Percentiles rank a stretch among this genome's conserved stretches.
These are phyloP conservation scores for Xylariales sp. DNA, from an alignment of 2,329 filamentous ascomycete genomes.

Conservation along the genomic window DNA sequence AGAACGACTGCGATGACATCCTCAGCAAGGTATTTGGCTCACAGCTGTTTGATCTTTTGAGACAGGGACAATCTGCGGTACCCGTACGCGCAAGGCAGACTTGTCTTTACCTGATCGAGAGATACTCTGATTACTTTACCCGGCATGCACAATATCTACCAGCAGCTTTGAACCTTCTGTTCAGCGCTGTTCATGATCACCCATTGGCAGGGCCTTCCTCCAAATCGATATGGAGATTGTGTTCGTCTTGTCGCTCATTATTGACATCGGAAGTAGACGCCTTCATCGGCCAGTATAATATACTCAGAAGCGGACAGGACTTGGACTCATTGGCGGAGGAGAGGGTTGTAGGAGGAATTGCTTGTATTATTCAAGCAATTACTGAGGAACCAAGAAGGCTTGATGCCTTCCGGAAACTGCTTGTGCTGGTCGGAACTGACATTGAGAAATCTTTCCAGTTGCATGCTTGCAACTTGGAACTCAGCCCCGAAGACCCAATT, in stretches of 20 bases:
- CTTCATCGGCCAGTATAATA: slow-evolving; percentile 68
- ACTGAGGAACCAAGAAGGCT: slow-evolving; percentile 51
- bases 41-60: slow-evolving; percentile 50
- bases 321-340: slow-evolving; percentile 69
- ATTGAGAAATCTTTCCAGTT: slow-evolving; percentile 40
- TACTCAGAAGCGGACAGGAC: slow-evolving; percentile 53
- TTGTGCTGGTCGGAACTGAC: slow-evolving; percentile 60
- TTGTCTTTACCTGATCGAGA: slow-evolving; percentile 65
- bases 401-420: slow-evolving; percentile 50
- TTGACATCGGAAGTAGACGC: slow-evolving; percentile 63
- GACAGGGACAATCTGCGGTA: slow-evolving; percentile 45
- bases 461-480: slow-evolving; percentile 20
- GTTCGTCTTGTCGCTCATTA: slow-evolving; percentile 67
- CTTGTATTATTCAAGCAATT: slow-evolving; percentile 71
- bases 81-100: slow-evolving; percentile 63
- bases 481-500: slow-evolving; percentile 20
- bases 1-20: slow-evolving; percentile 51
- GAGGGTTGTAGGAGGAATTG: slow-evolving; percentile 68
- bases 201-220: slow-evolving; percentile 64
- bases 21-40: slow-evolving; percentile 59
- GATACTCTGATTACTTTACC: slow-evolving; percentile 74
- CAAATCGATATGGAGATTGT: slow-evolving; percentile 69
- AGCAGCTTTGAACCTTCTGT: slow-evolving; percentile 68
- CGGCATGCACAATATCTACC: slow-evolving; percentile 64
- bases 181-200: slow-evolving; percentile 61